Evolutionary conservation across 129 eudicot species (phyloP).

Genomic region (Mikania micrantha): DNA sequence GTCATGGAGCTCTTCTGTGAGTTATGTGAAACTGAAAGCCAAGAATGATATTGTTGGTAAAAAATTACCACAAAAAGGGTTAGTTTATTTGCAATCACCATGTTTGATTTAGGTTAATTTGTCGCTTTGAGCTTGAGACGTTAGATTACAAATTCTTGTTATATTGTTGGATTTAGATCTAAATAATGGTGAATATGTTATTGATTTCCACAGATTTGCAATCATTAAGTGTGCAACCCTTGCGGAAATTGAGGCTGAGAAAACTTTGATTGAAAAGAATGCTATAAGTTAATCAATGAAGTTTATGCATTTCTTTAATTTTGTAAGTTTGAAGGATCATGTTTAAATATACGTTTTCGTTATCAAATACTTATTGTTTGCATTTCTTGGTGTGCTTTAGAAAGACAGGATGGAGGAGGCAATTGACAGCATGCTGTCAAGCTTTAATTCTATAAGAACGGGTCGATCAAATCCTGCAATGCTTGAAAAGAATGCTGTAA

Average conservation of each 20-base stretch:
- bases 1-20: slow-evolving; percentile 55
- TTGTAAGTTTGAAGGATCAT: neutral
- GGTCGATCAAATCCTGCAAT: slow-evolving; percentile 89
- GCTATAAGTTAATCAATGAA: slow-evolving; percentile 40
- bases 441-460: slow-evolving; percentile 76
- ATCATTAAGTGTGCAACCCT: slow-evolving; percentile 65
- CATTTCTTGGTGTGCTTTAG: slow-evolving; percentile 26
- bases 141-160: neutral
- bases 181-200: neutral
- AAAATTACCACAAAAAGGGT: slow-evolving; percentile 35
- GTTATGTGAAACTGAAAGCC: slow-evolving; percentile 37
- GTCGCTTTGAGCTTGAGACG: neutral
- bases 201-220: slow-evolving; percentile 35
- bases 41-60: slow-evolving; percentile 21
- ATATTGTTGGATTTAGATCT: neutral
- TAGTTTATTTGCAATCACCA: slow-evolving; percentile 1
- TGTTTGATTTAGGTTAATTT: neutral
- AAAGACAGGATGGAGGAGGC: slow-evolving; percentile 94
- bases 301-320: neutral
- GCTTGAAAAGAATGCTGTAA: slow-evolving; percentile 76
- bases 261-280: slow-evolving; percentile 56
- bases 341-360: neutral
- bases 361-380: neutral
- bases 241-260: slow-evolving; percentile 92
- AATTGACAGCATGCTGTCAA: slow-evolving; percentile 60